These are phyloP conservation scores for Mrakia gelida DNA, from an alignment of 768 basidiomycete genomes.

Conservation along the genomic window DNA sequence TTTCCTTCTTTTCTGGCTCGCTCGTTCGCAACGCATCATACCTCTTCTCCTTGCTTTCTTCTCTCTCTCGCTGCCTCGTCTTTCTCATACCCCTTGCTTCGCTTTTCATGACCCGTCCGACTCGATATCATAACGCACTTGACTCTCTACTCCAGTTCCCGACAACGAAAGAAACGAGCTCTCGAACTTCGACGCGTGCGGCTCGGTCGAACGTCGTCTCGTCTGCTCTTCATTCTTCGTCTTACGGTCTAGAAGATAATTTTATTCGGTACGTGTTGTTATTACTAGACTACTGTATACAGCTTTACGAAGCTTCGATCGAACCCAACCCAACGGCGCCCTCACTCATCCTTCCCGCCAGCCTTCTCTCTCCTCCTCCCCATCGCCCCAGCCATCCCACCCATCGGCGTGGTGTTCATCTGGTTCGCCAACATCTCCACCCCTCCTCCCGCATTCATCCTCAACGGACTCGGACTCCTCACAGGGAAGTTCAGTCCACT, in stretches of 20 bases:
- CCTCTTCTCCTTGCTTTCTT: neutral
- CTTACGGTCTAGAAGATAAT: too few relatives aligned
- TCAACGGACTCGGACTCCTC: slow-evolving; percentile 7
- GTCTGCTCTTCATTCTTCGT: too few relatives aligned
- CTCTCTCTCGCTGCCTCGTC: neutral
- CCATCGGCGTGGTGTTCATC: too few relatives aligned
- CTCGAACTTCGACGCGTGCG: neutral
- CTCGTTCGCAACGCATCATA: neutral
- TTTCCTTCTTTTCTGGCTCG: neutral
- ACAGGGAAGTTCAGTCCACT: neutral
- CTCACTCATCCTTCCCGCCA: slow-evolving; percentile 3
- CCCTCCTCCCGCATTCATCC: neutral
- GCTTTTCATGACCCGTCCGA: too few relatives aligned
- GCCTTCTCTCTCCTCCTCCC: neutral
- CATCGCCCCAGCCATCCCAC: neutral
- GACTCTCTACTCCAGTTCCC: too few relatives aligned
- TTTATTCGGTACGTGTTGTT: too few relatives aligned
- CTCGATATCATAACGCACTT: too few relatives aligned
- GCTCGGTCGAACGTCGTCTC: too few relatives aligned
- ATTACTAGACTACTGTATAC: too few relatives aligned
- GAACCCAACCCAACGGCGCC: too few relatives aligned
- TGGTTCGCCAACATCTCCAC: neutral
- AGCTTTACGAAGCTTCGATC: too few relatives aligned
- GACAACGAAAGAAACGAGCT: too few relatives aligned
- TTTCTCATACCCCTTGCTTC: neutral